Base-by-base conservation (phyloP, 208 protist genomes). In the Acanthamoeba culbertsoni region DNA sequence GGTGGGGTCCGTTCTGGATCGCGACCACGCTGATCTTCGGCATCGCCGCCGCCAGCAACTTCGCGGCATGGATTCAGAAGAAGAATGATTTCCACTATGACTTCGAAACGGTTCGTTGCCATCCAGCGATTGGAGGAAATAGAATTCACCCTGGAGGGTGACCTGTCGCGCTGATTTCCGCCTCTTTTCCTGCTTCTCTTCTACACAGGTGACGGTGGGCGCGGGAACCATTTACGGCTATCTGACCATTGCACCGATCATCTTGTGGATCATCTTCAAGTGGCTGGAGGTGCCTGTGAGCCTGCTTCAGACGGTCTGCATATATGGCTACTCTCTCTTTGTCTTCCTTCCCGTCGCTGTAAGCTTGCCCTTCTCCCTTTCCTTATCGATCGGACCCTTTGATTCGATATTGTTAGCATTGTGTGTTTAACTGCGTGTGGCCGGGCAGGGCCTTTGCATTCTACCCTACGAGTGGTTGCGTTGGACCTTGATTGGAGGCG, bases 261-360 rank as follows among this genome's bases (percentile, higher is more conserved):
- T 92, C 33, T 28, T 92, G 31, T 92, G 68, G 63, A 23, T 33
- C 33, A 42, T 53, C 31, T 92, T 92, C 63, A 65, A 75, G 40
- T 92, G 86, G 59, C 68, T 92, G 14, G 57, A 42, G 43, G 48
- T 82, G 43, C 68, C 40, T 6, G 46, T 92, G 33, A 73, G 28
- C 16, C 45, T 92, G 7, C 86, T 73, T 33, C 68, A 92, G 40
- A 92, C 35, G n/a, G 45, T 92, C 23, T 92, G 86, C 68, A 92
- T 92, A 28, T 92, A 92, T 31, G 86, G 86, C 59, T 92, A 92
- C 48, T 65, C 86, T n/a, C 43, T 92, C 28, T 92, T 92, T 57
- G 68, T 92, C 68, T 92, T 82, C 68, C 40, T 92, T 6, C 86
- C 86, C 31, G 86, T 75, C 45, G 48, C 86, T 16, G 86, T 92